Evolutionary conservation across 2,329 filamentous ascomycete genomes (phyloP).

Genomic region (Pseudopyrenochaeta lycopersici): DNA sequence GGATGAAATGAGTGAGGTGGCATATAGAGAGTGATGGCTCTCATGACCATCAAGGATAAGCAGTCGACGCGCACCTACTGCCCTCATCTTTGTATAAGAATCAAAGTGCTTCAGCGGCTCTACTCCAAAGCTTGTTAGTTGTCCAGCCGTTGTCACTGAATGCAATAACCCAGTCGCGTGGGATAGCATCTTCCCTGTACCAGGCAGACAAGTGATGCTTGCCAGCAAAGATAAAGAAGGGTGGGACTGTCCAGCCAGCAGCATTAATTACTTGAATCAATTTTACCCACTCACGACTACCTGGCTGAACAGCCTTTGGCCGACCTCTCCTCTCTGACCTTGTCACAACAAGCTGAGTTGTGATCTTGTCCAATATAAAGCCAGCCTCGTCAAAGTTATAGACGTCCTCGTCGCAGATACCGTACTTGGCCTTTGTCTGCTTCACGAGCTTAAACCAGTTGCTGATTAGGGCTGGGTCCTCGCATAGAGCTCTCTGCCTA

Average conservation of each 20-base stretch:
- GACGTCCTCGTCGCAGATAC: constrained; percentile 17
- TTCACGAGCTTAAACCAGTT: constrained; percentile 6
- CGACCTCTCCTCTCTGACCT: constrained; percentile 20
- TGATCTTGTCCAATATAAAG: constrained; percentile 44
- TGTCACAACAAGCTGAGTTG: constrained; percentile 33
- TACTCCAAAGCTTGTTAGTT: constrained; percentile 46
- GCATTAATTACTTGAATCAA: constrained; percentile 23
- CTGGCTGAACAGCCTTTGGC: constrained; percentile 28
- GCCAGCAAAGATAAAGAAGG: constrained; percentile 27
- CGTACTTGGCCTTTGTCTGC: constrained; percentile 9
- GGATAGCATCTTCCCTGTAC: constrained; percentile 12
- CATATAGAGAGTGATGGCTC: constrained; percentile 34
- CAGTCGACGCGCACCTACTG: too few relatives aligned
- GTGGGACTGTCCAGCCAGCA: constrained; percentile 8
- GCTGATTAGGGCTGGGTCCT: constrained; percentile 12
- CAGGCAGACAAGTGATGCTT: constrained; percentile 7
- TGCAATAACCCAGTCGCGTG: constrained; percentile 36
- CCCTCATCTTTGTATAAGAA: constrained; percentile 36
- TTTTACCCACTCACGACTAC: constrained; percentile 38
- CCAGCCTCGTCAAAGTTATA: constrained; percentile 40
- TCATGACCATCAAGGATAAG: constrained; percentile 3
- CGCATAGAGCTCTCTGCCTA: constrained; percentile 11
- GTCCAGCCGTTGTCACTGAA: constrained; percentile 47
- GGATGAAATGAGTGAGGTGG: constrained; percentile 43
- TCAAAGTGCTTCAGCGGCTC: constrained; percentile 50